Evolutionary conservation across 2,329 filamentous ascomycete genomes (phyloP).

Genomic region (Sporothrix humicola): DNA sequence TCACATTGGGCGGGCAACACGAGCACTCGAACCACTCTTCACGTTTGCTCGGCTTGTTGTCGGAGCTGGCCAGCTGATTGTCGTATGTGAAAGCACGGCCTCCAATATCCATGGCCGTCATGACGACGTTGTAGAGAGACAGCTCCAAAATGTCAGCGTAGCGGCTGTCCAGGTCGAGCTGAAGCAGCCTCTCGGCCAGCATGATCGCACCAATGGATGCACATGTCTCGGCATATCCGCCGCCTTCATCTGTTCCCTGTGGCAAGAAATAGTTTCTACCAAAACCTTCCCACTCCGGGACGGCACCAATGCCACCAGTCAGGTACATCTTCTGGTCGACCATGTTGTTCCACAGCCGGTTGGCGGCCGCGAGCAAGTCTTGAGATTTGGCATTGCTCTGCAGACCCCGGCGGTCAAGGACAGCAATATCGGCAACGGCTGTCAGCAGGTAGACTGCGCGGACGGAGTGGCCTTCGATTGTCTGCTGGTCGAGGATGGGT

Average conservation of each 20-base stretch:
- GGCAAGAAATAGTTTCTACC: not conserved
- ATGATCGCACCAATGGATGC: conserved; percentile 20
- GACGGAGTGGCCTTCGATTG: conserved; percentile 15
- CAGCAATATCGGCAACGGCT: not conserved
- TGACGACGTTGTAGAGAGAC: conserved; percentile 23
- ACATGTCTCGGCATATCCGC: conserved; percentile 14
- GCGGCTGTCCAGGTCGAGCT: not conserved
- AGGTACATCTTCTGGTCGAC: not conserved
- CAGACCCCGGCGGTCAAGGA: not conserved
- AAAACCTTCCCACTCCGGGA: conserved; percentile 20
- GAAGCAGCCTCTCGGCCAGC: conserved; percentile 22
- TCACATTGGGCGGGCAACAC: conserved; percentile 17
- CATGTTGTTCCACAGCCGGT: conserved; percentile 25
- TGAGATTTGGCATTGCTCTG: not conserved
- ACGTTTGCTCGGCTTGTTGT: not conserved
- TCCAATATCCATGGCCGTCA: conserved; percentile 18
- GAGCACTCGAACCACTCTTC: conserved; percentile 22
- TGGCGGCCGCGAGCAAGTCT: not conserved
- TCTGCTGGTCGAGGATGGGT: not conserved
- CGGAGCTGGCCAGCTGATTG: conserved; percentile 19
- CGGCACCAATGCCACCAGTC: not conserved
- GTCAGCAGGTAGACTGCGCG: conserved; percentile 22
- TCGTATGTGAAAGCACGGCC: conserved; percentile 6
- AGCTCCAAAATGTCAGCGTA: conserved; percentile 20
- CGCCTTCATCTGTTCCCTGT: not conserved